Base-by-base conservation (phyloP, 1,284 basidiomycete genomes). In the Austroboletus novae-zelandiae region DNA sequence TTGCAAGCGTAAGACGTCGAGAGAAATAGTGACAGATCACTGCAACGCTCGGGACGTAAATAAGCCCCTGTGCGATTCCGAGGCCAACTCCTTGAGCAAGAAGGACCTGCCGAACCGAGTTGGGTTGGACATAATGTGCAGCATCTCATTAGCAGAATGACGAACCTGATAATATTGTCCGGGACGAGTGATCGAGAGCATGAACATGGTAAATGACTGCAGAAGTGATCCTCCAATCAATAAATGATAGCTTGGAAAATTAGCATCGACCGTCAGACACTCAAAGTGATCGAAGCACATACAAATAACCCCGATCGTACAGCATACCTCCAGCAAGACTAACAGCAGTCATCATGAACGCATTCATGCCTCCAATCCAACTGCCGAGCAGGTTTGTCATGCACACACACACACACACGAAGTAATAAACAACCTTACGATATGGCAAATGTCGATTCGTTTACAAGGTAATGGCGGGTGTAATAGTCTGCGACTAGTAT, bases 21-120 rank as follows among this genome's bases (percentile, higher is more conserved):
- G 30, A 34, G 50, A 73, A 73, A 46, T 73, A 65, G 14, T 73
- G 71, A 7, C 67, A 70, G 13, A 64, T 43, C 6, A 73, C 51
- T 18, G 64, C 61, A 6, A 71, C 30, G 13, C 51, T 56, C 0
- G 70, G 70, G 18, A 71, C 41, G 39, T 65, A 71, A 27, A 64
- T 9, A 4, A 65, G 18, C 1, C 71, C 71, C 17, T 60, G 52
- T 13, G 59, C 70, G 8, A 71, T 48, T 5, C 71, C 73, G 4
- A 59, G 45, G 8, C 59, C 59, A 7, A 73, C 18, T 1, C 69
- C 69, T 52, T 74, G 73, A 2, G 62, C 44, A 31, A 74, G 64
- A 47, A 74, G 54, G 11, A 74, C 48, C 62, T 73, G 35, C 13
- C 3, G 23, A 25, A 8, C 29, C 10, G 11, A 8, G 23, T 10